These are phyloP conservation scores for Athelia sp. DNA, from an alignment of 1,284 basidiomycete genomes.

Conservation along the genomic window DNA sequence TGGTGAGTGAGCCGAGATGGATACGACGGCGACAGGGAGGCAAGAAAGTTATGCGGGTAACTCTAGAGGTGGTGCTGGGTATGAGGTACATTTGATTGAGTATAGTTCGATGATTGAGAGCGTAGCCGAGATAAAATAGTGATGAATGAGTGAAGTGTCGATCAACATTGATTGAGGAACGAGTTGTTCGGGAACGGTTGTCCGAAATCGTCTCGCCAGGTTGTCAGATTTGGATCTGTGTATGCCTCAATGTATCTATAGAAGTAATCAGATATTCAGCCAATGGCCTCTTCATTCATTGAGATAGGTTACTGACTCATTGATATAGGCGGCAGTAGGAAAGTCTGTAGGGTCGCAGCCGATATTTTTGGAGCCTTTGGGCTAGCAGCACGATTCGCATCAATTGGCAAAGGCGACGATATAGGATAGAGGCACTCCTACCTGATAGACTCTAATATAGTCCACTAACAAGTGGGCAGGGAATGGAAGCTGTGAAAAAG, in stretches of 20 bases:
- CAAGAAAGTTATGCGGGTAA: no score
- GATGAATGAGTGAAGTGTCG: background rate
- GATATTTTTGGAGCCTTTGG: slow-evolving; percentile 48
- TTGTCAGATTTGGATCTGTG: slow-evolving; percentile 36
- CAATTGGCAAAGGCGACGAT: no score
- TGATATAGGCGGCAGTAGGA: slow-evolving; percentile 63
- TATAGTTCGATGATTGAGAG: no score
- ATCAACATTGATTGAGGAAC: slow-evolving; percentile 24
- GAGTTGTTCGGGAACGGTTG: slow-evolving; percentile 26
- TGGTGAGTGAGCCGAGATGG: no score
- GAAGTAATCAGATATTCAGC: background rate
- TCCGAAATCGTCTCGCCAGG: slow-evolving; percentile 28
- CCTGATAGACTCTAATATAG: slow-evolving; percentile 68
- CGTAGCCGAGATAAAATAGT: no score
- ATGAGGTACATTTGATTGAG: no score
- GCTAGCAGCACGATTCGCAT: no score
- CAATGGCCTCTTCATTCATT: no score
- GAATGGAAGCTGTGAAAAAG: slow-evolving; percentile 36
- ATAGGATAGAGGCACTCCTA: no score
- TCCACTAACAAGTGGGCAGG: slow-evolving; percentile 64
- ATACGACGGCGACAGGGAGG: no score
- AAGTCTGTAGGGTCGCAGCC: slow-evolving; percentile 68
- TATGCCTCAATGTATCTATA: slow-evolving; percentile 33
- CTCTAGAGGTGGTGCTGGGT: no score
- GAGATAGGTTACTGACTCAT: slow-evolving; percentile 31